Conservation (phyloP, 345 rosid genomes). For the Eutrema yunnanense region DNA sequence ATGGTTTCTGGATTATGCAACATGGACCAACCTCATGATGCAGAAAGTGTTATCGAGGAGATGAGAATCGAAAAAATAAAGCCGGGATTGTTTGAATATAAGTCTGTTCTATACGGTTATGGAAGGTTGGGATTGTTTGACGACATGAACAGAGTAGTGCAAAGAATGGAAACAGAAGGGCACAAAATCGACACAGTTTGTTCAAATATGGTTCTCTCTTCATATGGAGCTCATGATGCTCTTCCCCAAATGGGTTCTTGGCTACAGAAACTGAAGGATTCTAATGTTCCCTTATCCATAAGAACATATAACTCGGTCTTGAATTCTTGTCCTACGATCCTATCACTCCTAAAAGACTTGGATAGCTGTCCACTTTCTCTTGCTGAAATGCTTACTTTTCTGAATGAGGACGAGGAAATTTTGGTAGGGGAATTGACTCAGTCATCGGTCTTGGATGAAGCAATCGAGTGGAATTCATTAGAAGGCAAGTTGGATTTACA, state of each 20-base stretch:
- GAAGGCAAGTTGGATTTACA: constrained; percentile 81
- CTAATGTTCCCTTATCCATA: constrained; percentile 44
- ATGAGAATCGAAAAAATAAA: constrained; percentile 41
- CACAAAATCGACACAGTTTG: constrained; percentile 52
- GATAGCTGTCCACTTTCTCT: constrained; percentile 39
- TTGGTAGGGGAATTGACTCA: constrained; percentile 46
- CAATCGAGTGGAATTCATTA: constrained; percentile 42
- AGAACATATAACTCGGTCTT: constrained; percentile 72
- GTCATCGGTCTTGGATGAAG: constrained; percentile 47
- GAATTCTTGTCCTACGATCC: constrained; percentile 57
- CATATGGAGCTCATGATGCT: constrained; percentile 56
- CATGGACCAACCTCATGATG: constrained; percentile 54
- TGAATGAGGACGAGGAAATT: constrained; percentile 44
- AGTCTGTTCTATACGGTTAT: constrained; percentile 50
- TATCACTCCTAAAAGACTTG: constrained; percentile 32
- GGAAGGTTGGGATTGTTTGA: constrained; percentile 64
- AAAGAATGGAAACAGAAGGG: constrained; percentile 45
- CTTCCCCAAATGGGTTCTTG: constrained; percentile 55
- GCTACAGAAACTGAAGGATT: constrained; percentile 49
- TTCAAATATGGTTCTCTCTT: constrained; percentile 75
- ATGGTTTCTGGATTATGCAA: constrained; percentile 61
- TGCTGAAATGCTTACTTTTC: constrained; percentile 35
- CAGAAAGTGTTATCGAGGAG: constrained; percentile 45
- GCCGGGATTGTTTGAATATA: constrained; percentile 47
- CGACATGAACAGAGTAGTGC: constrained; percentile 51